Evolutionary conservation across 2,329 filamentous ascomycete species (phyloP).

Genomic region (Orbilia ellipsospora): DNA sequence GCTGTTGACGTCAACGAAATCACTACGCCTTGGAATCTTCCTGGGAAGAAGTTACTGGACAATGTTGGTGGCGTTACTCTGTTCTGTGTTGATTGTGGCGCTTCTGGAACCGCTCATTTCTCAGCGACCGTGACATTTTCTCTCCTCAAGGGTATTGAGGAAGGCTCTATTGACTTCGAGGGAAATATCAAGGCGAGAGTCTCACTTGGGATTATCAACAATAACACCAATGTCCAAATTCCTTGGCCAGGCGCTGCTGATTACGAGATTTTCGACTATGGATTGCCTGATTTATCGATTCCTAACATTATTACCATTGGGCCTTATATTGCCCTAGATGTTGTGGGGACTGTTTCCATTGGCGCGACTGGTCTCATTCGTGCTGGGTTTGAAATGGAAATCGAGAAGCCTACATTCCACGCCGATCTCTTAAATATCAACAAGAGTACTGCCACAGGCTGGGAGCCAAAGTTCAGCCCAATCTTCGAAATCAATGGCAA

Average conservation of each 20-base stretch:
- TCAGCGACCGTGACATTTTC: slow-evolving; percentile 44
- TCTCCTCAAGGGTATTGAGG: slow-evolving; percentile 36
- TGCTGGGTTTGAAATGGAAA: slow-evolving; percentile 44
- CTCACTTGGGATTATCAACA: slow-evolving; percentile 39
- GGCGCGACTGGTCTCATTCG: slow-evolving; percentile 41
- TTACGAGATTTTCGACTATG: slow-evolving; percentile 46
- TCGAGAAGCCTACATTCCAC: slow-evolving; percentile 39
- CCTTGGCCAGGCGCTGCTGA: slow-evolving; percentile 13
- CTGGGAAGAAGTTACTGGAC: slow-evolving; percentile 17
- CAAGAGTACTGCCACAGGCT: slow-evolving; percentile 33
- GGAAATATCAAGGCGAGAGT: slow-evolving; percentile 44
- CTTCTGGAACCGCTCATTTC: slow-evolving; percentile 37
- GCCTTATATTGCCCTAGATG: slow-evolving; percentile 46
- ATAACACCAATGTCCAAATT: slow-evolving; percentile 24
- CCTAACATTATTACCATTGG: slow-evolving; percentile 45
- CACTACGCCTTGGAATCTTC: slow-evolving; percentile 33
- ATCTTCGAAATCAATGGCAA: slow-evolving; percentile 46
- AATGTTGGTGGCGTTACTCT: slow-evolving; percentile 35
- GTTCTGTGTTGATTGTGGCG: slow-evolving; percentile 49
- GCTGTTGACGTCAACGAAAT: slow-evolving; percentile 35
- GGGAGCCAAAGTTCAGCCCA: slow-evolving; percentile 48
- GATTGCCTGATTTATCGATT: slow-evolving; percentile 40
- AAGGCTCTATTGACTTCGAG: slow-evolving; percentile 49
- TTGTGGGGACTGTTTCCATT: slow-evolving; percentile 28
- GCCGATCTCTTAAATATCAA: slow-evolving; percentile 32